Evolutionary conservation across 2,329 filamentous ascomycete genomes (phyloP).

Genomic region (Stachybotrys chartarum): DNA sequence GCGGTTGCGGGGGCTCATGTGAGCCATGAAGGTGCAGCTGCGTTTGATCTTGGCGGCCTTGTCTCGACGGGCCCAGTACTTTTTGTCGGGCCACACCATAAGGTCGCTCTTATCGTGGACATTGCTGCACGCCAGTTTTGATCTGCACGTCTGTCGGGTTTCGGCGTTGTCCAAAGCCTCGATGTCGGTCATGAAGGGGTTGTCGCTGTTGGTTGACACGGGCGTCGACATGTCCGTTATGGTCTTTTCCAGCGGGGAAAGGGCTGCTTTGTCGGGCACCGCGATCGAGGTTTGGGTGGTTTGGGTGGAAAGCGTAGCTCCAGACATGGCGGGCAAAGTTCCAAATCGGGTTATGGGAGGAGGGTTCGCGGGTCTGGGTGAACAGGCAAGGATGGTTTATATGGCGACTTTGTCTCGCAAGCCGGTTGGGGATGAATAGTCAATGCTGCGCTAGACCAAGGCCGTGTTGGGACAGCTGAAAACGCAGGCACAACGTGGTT

Average conservation of each 20-base stretch:
- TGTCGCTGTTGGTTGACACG: constrained; percentile 30
- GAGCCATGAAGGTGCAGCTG: constrained; percentile 45
- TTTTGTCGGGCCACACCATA: constrained; percentile 53
- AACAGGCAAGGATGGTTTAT: not conserved
- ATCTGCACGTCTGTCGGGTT: constrained; percentile 19
- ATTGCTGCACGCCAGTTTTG: constrained; percentile 21
- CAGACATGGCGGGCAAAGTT: constrained; percentile 15
- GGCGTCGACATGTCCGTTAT: constrained; percentile 37
- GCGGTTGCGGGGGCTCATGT: constrained; percentile 45
- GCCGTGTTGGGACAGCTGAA: not conserved
- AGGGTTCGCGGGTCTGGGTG: not conserved
- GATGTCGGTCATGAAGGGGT: constrained; percentile 52
- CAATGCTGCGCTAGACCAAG: not conserved
- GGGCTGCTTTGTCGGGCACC: constrained; percentile 20
- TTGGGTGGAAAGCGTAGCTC: constrained; percentile 6
- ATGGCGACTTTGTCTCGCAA: not conserved
- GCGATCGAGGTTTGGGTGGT: constrained; percentile 11
- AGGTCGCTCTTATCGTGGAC: constrained; percentile 36
- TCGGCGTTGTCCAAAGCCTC: constrained; percentile 37
- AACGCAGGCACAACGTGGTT: not conserved
- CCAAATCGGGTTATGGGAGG: constrained; percentile 5
- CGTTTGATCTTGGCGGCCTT: constrained; percentile 46
- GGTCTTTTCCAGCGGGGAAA: constrained; percentile 15
- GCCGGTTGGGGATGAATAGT: not conserved
- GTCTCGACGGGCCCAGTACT: constrained; percentile 53